phyloP scores from a whole-genome alignment of 306 rosid genomes.

The Luffa acutangula region DNA sequence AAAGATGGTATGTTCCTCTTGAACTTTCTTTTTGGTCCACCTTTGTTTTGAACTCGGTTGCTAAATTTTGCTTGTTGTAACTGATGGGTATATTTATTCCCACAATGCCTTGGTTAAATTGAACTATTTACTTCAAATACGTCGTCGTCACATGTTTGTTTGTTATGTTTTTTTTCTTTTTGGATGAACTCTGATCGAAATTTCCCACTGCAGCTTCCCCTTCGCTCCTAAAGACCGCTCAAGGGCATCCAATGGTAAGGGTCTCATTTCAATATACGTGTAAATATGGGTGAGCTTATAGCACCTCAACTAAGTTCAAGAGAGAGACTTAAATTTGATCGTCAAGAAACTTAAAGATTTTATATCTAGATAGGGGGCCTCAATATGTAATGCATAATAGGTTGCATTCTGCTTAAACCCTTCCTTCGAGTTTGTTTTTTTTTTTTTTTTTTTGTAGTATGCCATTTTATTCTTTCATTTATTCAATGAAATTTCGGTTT shows the following conservation, averaged over 20 bases:
- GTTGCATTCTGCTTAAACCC: not conserved
- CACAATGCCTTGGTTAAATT: not conserved
- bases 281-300: not conserved
- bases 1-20: not conserved
- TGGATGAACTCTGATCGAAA: not conserved
- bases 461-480: constrained; percentile 2
- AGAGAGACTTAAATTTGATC: not conserved
- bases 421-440: not conserved
- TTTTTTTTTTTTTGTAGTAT: not conserved
- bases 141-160: not conserved
- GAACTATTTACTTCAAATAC: not conserved
- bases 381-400: not conserved
- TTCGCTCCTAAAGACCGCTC: constrained; percentile 43
- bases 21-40: not conserved
- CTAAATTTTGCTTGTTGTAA: not conserved
- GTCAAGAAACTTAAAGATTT: not conserved
- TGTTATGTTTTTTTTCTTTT: not conserved
- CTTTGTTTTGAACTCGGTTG: not conserved
- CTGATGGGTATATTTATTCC: not conserved
- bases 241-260: constrained; percentile 21
- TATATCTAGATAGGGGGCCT: not conserved
- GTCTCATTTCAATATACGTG: not conserved
- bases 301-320: too few relatives aligned
- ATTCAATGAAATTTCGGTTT: too few relatives aligned
- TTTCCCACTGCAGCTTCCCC: constrained; percentile 59